These are phyloP conservation scores for Ogataea wickerhamii DNA, from an alignment of 805 yeast species.

Conservation along the genomic window DNA sequence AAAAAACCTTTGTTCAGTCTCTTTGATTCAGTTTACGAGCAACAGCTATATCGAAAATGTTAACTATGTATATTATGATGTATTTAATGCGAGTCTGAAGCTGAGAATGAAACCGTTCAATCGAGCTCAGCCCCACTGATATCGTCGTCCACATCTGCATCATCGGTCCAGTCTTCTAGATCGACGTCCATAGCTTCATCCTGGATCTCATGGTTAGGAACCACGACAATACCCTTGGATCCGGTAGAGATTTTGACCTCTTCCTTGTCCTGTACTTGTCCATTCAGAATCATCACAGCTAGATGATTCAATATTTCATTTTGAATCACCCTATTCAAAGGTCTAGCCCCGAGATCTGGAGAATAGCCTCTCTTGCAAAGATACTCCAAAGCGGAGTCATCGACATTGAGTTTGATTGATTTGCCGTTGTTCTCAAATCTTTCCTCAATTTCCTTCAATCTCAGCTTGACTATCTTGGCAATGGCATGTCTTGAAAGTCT, in stretches of 20 bases:
- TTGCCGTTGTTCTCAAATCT: slow-evolving; percentile 85
- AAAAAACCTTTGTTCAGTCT: no score
- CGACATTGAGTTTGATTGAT: slow-evolving; percentile 66
- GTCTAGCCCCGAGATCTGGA: slow-evolving; percentile 93
- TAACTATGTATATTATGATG: no score
- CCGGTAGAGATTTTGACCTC: slow-evolving; percentile 60
- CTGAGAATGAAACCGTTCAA: no score
- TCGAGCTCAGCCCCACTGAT: slow-evolving; percentile 26
- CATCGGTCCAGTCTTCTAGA: slow-evolving; percentile 60
- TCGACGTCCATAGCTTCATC: slow-evolving; percentile 50
- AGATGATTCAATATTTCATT: slow-evolving; percentile 79
- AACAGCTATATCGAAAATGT: no score
- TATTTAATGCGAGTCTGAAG: no score
- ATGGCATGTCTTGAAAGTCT: slow-evolving; percentile 88
- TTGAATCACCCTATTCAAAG: slow-evolving; percentile 89
- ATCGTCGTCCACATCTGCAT: slow-evolving; percentile 54
- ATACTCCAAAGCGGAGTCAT: slow-evolving; percentile 74
- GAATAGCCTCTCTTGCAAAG: slow-evolving; percentile 86
- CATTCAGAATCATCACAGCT: slow-evolving; percentile 84
- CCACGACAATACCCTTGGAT: slow-evolving; percentile 67
- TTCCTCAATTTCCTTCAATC: slow-evolving; percentile 79
- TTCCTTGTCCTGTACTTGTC: slow-evolving; percentile 87
- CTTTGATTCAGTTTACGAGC: no score
- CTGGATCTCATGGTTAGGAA: slow-evolving; percentile 77
- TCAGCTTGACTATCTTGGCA: slow-evolving; percentile 82